Evolutionary conservation across 331 rosid species (phyloP), one percentile per base, ranked within the genome.

Genomic region (Saraca asoca): DNA sequence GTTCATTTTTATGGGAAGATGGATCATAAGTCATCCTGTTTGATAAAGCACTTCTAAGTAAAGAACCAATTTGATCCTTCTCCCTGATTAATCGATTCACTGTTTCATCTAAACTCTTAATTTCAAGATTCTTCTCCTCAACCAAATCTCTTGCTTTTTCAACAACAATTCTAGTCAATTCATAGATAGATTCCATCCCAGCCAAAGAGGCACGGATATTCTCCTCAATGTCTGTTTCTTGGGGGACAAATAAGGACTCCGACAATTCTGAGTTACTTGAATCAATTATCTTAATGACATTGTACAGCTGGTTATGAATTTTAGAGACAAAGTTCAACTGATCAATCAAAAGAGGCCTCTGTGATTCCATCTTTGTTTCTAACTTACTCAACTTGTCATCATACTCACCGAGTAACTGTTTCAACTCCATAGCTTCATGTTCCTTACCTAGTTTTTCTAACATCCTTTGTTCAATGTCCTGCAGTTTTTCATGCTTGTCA

Each of bases 41-140:
- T 0, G 92, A 88, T 79, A 90, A 76, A 37, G 96, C 95, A 50
- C 96, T 90, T 69, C 96, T 80, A 13, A 94, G 97, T 59, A 94
- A 77, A 12, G 89, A 90, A 66, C 97, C 97, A 85, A 94, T 86
- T 68, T 94, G 97, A 71, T 90, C 99, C 83, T 94, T 90, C 81
- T 90, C 97, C 74, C 51, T 77, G 17, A 81, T 81, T 64, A 94
- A 74, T 77, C 74, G 87, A 79, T 74, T 73, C 63, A 79, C 85
- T 4, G 77, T 83, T 73, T 88, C 96, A 77, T 90, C 90, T 58
- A 94, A 83, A 79, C 77, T 67, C 76, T 59, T 82, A 13, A 90
- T 80, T 76, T 86, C 75, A 2, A 24, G 64, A 74, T 68, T 71
- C 81, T 90, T 94, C 79, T 79, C 92, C 81, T 88, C 92, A 37